Conservation (phyloP, 1,284 basidiomycete species). For the Cryptococcus sp. region DNA sequence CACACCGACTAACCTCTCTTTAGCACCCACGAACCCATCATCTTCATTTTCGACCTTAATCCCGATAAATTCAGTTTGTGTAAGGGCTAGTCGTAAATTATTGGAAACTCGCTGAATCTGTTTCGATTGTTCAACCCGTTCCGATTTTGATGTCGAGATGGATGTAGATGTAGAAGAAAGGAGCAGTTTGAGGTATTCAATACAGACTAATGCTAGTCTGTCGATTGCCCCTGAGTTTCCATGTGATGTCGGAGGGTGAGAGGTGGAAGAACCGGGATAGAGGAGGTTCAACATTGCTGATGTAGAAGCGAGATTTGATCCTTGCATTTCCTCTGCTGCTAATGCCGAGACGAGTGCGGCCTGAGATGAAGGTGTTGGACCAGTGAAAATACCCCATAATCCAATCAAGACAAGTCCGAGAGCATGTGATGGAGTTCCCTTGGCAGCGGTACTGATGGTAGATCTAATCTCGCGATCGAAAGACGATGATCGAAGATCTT, state of each 20-base stretch:
- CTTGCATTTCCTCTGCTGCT: conserved; percentile 40
- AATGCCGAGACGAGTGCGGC: conserved; percentile 41
- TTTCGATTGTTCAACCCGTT: conserved; percentile 17
- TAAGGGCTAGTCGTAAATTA: conserved; percentile 37
- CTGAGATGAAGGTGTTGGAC: conserved; percentile 31
- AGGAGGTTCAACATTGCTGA: conserved; percentile 40
- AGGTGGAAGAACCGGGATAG: conserved; percentile 23
- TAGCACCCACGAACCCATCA: conserved; percentile 22
- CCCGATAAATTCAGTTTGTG: conserved; percentile 33
- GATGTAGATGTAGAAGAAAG: conserved; percentile 10
- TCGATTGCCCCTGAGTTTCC: conserved; percentile 39
- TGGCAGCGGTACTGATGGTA: conserved; percentile 30
- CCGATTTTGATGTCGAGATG: no score
- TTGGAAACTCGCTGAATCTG: conserved; percentile 32
- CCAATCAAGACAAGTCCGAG: conserved; percentile 47
- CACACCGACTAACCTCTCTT: conserved; percentile 39
- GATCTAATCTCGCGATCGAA: conserved; percentile 42
- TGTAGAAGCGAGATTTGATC: conserved; percentile 9
- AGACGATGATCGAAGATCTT: conserved; percentile 23
- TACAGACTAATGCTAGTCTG: conserved; percentile 41
- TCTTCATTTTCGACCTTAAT: conserved; percentile 3
- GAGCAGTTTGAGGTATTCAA: conserved; percentile 42
- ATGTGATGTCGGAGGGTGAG: conserved; percentile 5
- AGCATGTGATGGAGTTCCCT: conserved; percentile 36
- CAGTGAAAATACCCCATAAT: conserved; percentile 43